Conservation (phyloP, 345 rosid genomes). For the Cochlearia excelsa region DNA sequence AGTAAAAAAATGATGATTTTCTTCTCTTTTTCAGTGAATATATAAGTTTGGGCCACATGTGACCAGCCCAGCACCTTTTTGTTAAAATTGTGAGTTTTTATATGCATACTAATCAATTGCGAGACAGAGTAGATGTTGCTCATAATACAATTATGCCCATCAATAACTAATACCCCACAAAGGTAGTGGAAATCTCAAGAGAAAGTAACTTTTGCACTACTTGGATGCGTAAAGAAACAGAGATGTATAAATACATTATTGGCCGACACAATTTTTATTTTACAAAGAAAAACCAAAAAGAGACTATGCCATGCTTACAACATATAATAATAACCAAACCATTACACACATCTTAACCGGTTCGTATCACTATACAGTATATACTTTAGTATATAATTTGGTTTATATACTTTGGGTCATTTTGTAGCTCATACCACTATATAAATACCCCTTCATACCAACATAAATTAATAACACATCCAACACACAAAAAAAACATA, state of each 20-base stretch:
- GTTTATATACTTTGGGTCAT: neutral
- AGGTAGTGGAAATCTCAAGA: conserved; percentile 24
- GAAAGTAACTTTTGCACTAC: conserved; percentile 27
- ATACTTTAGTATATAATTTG: too few relatives aligned
- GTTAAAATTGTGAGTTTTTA: neutral
- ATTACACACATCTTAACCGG: neutral
- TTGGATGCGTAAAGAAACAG: conserved; percentile 21
- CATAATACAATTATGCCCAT: conserved; percentile 13
- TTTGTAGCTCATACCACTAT: conserved; percentile 29
- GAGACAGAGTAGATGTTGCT: conserved; percentile 9
- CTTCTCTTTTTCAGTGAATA: too few relatives aligned
- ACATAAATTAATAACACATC: conserved; percentile 23
- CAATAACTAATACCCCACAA: conserved; percentile 29
- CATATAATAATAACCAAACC: conserved; percentile 1
- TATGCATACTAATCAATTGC: neutral
- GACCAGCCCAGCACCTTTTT: too few relatives aligned
- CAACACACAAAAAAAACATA: conserved; percentile 22
- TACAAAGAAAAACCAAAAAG: neutral
- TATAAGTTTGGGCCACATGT: too few relatives aligned
- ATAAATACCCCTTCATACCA: conserved; percentile 33
- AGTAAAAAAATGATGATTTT: too few relatives aligned
- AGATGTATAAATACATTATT: conserved; percentile 4
- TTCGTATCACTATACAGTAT: too few relatives aligned
- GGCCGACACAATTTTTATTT: conserved; percentile 23
- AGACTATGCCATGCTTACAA: conserved; percentile 13